Conservation (phyloP, 1,139 yeast species). For the Yamadazyma sp. region DNA sequence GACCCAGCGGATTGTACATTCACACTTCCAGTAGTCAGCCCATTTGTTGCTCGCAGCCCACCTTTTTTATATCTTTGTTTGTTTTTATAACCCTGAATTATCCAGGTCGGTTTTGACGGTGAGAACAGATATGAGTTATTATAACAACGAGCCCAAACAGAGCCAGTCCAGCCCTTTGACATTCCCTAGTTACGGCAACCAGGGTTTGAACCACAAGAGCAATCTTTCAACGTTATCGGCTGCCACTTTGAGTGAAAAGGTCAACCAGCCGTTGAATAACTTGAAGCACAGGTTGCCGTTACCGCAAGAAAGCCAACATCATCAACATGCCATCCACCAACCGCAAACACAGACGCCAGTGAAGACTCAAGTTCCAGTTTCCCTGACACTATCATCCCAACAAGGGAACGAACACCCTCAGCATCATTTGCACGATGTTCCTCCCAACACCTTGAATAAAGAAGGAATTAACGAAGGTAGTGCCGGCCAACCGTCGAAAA, state of each 20-base stretch:
- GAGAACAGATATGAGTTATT: conserved; percentile 8
- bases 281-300: conserved; percentile 11
- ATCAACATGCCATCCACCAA: conserved; percentile 6
- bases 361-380: not conserved
- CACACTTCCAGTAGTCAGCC: too few species aligned
- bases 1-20: too few species aligned
- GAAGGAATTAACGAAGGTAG: not conserved
- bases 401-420: not conserved
- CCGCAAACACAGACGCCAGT: not conserved
- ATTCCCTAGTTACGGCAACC: conserved; percentile 9
- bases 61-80: too few species aligned
- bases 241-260: conserved; percentile 3
- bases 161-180: conserved; percentile 5
- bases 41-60: too few species aligned
- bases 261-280: conserved; percentile 4
- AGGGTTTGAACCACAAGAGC: conserved; percentile 1
- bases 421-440: not conserved
- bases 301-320: conserved; percentile 15
- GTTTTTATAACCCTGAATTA: too few species aligned
- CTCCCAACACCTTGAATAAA: not conserved
- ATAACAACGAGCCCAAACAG: conserved; percentile 11
- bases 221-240: conserved; percentile 4
- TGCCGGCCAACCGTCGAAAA: conserved; percentile 15
- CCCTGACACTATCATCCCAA: not conserved
- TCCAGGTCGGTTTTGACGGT: too few species aligned